Evolutionary conservation across 768 basidiomycete genomes (phyloP), one percentile per base, ranked within the genome.

Genomic region (Nidularia pulvinata): DNA sequence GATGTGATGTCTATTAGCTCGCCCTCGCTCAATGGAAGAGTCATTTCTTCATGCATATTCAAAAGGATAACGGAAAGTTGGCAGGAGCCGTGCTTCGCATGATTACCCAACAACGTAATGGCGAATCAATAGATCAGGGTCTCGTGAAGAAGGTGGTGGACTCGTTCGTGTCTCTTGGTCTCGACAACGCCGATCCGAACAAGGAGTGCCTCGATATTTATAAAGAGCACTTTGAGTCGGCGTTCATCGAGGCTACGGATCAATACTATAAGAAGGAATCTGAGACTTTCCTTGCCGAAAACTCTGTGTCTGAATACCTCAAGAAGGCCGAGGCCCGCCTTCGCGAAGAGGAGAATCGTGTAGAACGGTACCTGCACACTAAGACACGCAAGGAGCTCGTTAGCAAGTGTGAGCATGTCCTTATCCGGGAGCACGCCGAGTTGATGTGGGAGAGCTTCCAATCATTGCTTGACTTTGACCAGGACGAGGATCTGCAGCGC

Each of bases 91-190:
- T 98, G 22, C 80, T 98, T 43, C 83, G 88, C 49, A 79, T 98
- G 46, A 94, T 99, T 66, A 89, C 95, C 62, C 86, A 87, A 47
- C 96, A 98, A 74, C 82, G 97, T 59, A 94, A 98, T 60, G 97
- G 97, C 49, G 95, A 98, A 69, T 82, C 84, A 19, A 94, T 99
- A 65, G 95, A 98, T 69, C 93, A 95, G 59, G 88, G 91, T 46
- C 81, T 98, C n/a, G 85, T 98, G 60, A 98, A 98, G 77, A 94
- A 93, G 68, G 93, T 97, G 63, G 89, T 99, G 57, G 95, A 98
- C 61, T 95, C 93, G n/a, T 93, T 98, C 65, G 90, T 98, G 34
- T 96, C 95, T 1, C 84, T 98, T 42, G 97, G 97, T 49, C 77
- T 98, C 36, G 95, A 99, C 66, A 91, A 89, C 62, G 75, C 82